phyloP scores from a whole-genome alignment of 495 filamentous ascomycete species.

The Daldinia vernicosa region DNA sequence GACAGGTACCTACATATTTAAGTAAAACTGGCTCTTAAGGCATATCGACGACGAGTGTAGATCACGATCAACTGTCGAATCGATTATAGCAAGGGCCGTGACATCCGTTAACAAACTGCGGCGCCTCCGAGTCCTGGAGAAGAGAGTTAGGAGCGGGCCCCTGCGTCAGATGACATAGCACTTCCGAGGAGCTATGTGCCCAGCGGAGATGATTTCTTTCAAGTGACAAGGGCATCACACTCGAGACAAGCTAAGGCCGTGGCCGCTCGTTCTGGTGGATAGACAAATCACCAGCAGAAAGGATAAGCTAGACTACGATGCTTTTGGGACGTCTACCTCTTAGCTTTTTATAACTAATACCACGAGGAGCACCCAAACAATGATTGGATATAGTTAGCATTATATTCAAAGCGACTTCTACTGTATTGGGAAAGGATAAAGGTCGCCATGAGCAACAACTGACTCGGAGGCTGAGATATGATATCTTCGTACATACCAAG shows the following conservation, averaged over 20 bases:
- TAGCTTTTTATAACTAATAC: not conserved
- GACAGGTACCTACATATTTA: not conserved
- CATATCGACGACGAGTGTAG: not conserved
- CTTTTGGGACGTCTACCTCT: not conserved
- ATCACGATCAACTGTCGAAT: not conserved
- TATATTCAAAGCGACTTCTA: not conserved
- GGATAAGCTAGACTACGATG: not conserved
- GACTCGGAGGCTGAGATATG: not conserved
- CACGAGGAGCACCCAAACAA: not conserved
- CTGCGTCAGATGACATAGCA: conserved; percentile 31
- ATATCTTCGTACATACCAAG: not conserved
- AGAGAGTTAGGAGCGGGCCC: conserved; percentile 28
- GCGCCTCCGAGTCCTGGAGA: conserved; percentile 3
- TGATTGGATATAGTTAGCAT: not conserved
- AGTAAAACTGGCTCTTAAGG: not conserved
- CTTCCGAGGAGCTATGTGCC: conserved; percentile 12
- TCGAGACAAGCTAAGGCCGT: no score
- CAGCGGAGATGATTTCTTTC: not conserved
- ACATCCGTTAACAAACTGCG: not conserved
- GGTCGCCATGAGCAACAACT: not conserved
- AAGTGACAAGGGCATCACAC: not conserved
- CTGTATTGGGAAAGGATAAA: not conserved
- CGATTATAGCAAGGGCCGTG: not conserved
- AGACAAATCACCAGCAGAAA: not conserved
- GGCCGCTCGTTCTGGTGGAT: not conserved